phyloP scores from a whole-genome alignment of 2,329 filamentous ascomycete species.

The Fonsecaea pedrosoi region DNA sequence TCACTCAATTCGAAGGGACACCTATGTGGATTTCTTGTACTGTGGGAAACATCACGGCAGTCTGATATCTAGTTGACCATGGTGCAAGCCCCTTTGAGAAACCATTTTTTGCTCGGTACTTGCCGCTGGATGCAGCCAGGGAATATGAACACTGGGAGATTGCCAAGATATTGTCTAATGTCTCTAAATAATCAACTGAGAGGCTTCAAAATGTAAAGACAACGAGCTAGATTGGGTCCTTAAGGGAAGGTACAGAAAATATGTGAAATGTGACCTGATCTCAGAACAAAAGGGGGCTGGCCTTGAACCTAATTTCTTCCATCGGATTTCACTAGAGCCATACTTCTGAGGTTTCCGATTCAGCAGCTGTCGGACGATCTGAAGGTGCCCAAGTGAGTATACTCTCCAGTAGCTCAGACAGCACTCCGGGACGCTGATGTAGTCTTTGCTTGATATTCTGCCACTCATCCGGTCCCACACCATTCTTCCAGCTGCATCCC shows the following conservation, averaged over 20 bases:
- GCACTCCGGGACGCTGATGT: not conserved
- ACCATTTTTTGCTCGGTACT: not conserved
- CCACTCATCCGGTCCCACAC: constrained; percentile 3
- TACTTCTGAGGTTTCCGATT: not conserved
- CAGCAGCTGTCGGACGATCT: not conserved
- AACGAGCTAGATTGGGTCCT: too few relatives aligned
- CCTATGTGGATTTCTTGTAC: not conserved
- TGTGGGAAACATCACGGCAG: not conserved
- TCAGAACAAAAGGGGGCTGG: too few relatives aligned
- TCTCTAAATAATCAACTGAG: too few relatives aligned
- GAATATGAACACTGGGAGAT: not conserved
- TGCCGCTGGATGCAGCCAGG: not conserved
- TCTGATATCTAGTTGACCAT: not conserved
- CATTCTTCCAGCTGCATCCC: constrained; percentile 6
- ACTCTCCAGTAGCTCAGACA: not conserved
- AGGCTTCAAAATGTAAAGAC: too few relatives aligned
- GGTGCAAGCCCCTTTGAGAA: not conserved
- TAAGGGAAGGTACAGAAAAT: too few relatives aligned
- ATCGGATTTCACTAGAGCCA: not conserved
- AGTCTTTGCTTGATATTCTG: not conserved
- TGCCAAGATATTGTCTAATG: not conserved
- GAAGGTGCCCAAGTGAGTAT: not conserved
- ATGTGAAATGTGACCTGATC: too few relatives aligned
- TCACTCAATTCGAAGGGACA: not conserved
- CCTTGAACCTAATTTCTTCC: too few relatives aligned